These are phyloP conservation scores for Aureobasidium leucospermi DNA, from an alignment of 2,329 filamentous ascomycete species.

Conservation along the genomic window DNA sequence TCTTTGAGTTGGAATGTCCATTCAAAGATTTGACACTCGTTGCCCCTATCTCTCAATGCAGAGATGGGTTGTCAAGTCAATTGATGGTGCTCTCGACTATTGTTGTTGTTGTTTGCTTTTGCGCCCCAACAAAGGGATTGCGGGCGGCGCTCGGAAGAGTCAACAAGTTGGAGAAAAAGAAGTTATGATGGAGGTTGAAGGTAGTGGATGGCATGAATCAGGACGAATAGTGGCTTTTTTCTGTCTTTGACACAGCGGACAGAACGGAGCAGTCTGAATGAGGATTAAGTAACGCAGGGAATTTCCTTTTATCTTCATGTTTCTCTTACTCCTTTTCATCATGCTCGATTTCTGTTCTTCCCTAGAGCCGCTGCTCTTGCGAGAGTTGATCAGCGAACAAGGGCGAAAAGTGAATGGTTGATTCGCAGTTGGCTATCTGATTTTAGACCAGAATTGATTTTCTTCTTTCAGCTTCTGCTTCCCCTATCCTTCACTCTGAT, in stretches of 20 bases:
- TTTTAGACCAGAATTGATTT: constrained; percentile 12
- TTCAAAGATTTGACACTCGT: background rate
- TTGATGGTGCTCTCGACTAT: background rate
- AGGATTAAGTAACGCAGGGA: constrained; percentile 9
- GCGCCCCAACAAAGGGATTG: background rate
- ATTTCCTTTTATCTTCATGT: constrained; percentile 7
- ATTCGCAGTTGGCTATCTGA: constrained; percentile 7
- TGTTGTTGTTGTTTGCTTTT: constrained; percentile 4
- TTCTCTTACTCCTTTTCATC: background rate
- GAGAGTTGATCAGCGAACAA: background rate
- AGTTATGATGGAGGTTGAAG: background rate
- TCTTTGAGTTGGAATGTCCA: background rate
- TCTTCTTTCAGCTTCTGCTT: background rate
- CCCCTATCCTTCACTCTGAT: background rate
- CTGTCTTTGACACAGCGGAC: constrained; percentile 5
- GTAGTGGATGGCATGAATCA: background rate
- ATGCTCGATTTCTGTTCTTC: constrained; percentile 2
- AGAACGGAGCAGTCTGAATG: background rate
- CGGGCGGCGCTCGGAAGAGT: background rate
- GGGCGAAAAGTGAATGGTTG: constrained; percentile 7
- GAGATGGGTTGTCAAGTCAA: background rate
- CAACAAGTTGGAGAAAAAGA: background rate
- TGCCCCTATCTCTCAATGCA: background rate
- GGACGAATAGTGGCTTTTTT: background rate
- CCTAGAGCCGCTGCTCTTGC: constrained; percentile 3